phyloP scores from a whole-genome alignment of 768 basidiomycete genomes.

The Rickenella mellea region DNA sequence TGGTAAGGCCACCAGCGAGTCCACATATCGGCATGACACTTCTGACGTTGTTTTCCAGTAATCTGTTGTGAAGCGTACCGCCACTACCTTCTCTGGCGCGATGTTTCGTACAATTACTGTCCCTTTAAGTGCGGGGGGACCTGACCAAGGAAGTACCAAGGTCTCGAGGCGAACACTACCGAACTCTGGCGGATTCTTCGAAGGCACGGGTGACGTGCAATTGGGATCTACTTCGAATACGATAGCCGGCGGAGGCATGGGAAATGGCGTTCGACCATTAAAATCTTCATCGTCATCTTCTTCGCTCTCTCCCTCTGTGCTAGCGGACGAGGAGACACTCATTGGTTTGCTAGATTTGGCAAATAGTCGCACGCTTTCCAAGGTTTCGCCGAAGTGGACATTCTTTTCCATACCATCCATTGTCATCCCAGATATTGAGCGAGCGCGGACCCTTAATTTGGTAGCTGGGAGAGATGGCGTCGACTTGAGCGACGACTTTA shows the following conservation, averaged over 20 bases:
- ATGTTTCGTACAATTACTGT: conserved; percentile 79
- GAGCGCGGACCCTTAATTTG: conserved; percentile 26
- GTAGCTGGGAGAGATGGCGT: conserved; percentile 36
- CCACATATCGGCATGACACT: conserved; percentile 43
- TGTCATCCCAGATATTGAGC: conserved; percentile 58
- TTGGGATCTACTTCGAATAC: conserved; percentile 23
- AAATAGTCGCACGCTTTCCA: conserved; percentile 56
- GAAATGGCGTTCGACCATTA: background rate
- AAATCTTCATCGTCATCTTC: conserved; percentile 16
- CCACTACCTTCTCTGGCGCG: conserved; percentile 78
- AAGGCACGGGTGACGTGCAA: conserved; percentile 23
- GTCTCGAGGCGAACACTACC: conserved; percentile 21
- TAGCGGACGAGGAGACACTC: conserved; percentile 39
- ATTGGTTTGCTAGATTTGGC: conserved; percentile 63
- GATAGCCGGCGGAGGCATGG: conserved; percentile 21
- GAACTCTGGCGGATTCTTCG: conserved; percentile 14
- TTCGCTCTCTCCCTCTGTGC: conserved; percentile 32
- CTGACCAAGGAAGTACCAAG: conserved; percentile 21
- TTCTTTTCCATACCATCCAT: conserved; percentile 52
- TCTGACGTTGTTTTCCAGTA: conserved; percentile 92
- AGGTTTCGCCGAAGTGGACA: conserved; percentile 78
- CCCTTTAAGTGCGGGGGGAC: conserved; percentile 46
- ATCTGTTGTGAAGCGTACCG: conserved; percentile 84
- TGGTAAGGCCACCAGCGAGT: conserved; percentile 30
- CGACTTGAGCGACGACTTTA: conserved; percentile 77